Percentiles rank a stretch among this genome's conserved stretches.
These are phyloP conservation scores for Pyrenochaeta sp. DNA, from an alignment of 2,329 filamentous ascomycete species.

Conservation along the genomic window DNA sequence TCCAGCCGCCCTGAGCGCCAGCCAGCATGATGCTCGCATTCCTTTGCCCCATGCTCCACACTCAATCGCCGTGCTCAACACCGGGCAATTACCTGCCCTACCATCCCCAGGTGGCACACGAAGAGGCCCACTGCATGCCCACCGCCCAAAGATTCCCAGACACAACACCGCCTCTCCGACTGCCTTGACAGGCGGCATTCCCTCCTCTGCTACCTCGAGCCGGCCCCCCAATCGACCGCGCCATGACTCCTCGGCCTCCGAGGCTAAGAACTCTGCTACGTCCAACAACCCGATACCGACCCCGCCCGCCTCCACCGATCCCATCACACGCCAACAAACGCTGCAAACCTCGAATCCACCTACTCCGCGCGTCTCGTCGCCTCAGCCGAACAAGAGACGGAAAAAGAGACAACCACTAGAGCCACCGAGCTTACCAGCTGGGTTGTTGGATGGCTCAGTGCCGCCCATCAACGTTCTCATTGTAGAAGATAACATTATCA, in stretches of 20 bases:
- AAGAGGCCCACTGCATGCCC: conserved; percentile 51
- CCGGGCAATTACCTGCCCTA: conserved; percentile 79
- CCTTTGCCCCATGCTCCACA: conserved; percentile 53
- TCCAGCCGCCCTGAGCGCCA: conserved; percentile 47
- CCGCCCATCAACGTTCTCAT: conserved; percentile 97
- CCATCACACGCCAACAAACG: conserved; percentile 52
- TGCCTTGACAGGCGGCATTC: conserved; percentile 56
- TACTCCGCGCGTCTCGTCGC: conserved; percentile 60
- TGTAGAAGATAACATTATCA: conserved; percentile 99
- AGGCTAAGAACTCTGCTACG: conserved; percentile 52
- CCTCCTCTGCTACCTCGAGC: conserved; percentile 51
- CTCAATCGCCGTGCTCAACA: conserved; percentile 81
- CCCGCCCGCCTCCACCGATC: conserved; percentile 55
- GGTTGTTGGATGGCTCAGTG: conserved; percentile 77
- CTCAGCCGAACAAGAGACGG: conserved; percentile 59
- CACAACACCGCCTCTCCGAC: conserved; percentile 86
- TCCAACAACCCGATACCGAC: conserved; percentile 65
- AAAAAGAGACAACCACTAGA: conserved; percentile 53
- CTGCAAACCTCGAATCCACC: conserved; percentile 55
- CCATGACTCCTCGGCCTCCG: conserved; percentile 53
- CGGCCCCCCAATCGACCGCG: conserved; percentile 45
- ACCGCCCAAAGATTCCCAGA: conserved; percentile 70
- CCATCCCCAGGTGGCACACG: conserved; percentile 80
- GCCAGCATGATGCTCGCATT: conserved; percentile 50
- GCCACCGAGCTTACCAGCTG: conserved; percentile 61